A percentile compares a stretch with the other conserved stretches of the same genome.
These are phyloP conservation scores for Zea mays DNA, from an alignment of 176 grass and related monocot genomes.

Conservation along the genomic window DNA sequence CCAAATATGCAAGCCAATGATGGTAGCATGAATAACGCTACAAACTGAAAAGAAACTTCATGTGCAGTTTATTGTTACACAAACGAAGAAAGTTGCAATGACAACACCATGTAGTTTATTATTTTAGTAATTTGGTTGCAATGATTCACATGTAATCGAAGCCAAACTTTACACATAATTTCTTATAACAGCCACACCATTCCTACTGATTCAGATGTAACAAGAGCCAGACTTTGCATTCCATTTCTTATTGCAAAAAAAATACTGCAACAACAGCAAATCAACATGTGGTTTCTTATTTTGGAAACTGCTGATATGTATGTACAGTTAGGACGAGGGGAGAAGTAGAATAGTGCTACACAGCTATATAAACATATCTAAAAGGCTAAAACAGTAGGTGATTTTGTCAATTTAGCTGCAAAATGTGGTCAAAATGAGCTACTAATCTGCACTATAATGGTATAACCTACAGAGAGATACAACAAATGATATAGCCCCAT, in stretches of 20 bases:
- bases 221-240: background rate
- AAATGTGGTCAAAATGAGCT: background rate
- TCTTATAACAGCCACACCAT: background rate
- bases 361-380: background rate
- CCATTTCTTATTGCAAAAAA: background rate
- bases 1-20: background rate
- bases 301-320: background rate
- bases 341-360: background rate
- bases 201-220: background rate
- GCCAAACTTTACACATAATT: background rate
- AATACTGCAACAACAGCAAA: background rate
- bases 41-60: background rate
- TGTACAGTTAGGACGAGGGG: background rate
- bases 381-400: no score
- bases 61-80: background rate
- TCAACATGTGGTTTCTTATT: background rate
- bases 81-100: background rate
- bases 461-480: background rate
- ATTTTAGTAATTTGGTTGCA: background rate
- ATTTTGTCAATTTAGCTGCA: background rate
- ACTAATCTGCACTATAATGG: background rate
- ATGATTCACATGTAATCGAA: background rate
- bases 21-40: background rate
- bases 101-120: background rate
- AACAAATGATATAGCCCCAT: background rate